Base-by-base conservation (phyloP, 805 yeast species). In the Saccharomyces kudriavzevii region DNA sequence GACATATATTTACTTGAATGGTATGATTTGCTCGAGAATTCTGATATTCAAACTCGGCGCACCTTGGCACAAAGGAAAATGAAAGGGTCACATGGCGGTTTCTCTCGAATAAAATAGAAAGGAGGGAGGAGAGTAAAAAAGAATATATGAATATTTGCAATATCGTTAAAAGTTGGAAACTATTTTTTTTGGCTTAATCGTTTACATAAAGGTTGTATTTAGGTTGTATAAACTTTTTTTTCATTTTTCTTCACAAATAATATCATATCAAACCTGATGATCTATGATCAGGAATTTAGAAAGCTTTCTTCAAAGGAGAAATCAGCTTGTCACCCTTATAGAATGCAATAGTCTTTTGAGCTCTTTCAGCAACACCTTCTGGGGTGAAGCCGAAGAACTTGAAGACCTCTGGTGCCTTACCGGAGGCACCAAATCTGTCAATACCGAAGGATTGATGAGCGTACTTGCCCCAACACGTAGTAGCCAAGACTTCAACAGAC, bases 381-480 rank as follows among this genome's bases (percentile, higher is more conserved):
- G 92, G 85, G 53, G 96, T 90, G 80, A 94, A 94, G 62, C 81
- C 96, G 65, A 92, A 88, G 77, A 68, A 76, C 74, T 88, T 82
- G 85, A 84, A 94, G 58, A 92, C 80, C 59, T 87, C 89, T 55
- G 75, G 74, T 69, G 85, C 94, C 72, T 88, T 87, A 72, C 96
- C 99, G 56, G 97, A 90, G 58, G 91, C 94, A 81, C 99, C 99
- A 71, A 94, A 94, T 77, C 89, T 83, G 82, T 89, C 83, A 69
- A 94, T 79, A 76, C 97, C 97, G 67, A 92, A 89, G 74, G 90
- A 96, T 79, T 87, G 95, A 77, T 94, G 99, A 56, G 97, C 82
- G 79, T 90, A 94, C 75, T 84, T 87, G 66, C 85, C 78, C 99
- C 99, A 94, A 55, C 97, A 97, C 65, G 80, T 77, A 52, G 96